phyloP scores from a whole-genome alignment of 108 stramenopile species.

The Nannochloropsis gaditana region DNA sequence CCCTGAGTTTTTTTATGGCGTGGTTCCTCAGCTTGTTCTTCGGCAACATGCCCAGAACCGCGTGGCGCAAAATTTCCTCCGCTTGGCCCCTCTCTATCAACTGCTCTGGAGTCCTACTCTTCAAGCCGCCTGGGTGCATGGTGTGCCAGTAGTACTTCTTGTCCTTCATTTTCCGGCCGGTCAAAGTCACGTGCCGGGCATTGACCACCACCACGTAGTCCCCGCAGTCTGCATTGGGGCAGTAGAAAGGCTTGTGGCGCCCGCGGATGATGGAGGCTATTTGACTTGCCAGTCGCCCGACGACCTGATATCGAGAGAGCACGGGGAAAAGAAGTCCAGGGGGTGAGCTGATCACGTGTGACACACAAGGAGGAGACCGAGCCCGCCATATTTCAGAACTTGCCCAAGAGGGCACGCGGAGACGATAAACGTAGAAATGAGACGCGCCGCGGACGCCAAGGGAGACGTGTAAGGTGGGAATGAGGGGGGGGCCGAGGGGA shows the following conservation, averaged over 20 bases:
- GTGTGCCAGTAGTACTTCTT: conserved; percentile 92
- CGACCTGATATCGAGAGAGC: conserved; percentile 56
- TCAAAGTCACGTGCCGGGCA: conserved; percentile 74
- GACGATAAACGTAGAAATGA: too few species aligned
- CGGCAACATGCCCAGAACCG: conserved; percentile 60
- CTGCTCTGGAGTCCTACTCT: conserved; percentile 68
- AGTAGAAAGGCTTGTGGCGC: conserved; percentile 90
- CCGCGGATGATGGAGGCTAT: conserved; percentile 78
- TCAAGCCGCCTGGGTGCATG: conserved; percentile 86
- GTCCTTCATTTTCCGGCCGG: conserved; percentile 80
- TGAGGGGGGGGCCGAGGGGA: neutral
- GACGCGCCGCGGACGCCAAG: neutral
- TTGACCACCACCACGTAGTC: conserved; percentile 88
- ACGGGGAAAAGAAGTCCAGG: neutral
- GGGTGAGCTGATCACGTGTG: too few species aligned
- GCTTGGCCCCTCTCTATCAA: conserved; percentile 75
- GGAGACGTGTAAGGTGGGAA: neutral
- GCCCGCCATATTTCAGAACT: too few species aligned
- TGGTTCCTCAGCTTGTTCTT: conserved; percentile 52
- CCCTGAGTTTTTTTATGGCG: conserved; percentile 37
- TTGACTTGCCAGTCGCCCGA: conserved; percentile 81
- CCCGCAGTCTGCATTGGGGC: conserved; percentile 83
- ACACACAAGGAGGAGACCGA: too few species aligned
- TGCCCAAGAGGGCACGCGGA: too few species aligned
- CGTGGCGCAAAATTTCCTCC: conserved; percentile 47